Percentiles rank a stretch among this genome's conserved stretches.
phyloP scores from a whole-genome alignment of 768 basidiomycete genomes.

The Lactarius sanguifluus region DNA sequence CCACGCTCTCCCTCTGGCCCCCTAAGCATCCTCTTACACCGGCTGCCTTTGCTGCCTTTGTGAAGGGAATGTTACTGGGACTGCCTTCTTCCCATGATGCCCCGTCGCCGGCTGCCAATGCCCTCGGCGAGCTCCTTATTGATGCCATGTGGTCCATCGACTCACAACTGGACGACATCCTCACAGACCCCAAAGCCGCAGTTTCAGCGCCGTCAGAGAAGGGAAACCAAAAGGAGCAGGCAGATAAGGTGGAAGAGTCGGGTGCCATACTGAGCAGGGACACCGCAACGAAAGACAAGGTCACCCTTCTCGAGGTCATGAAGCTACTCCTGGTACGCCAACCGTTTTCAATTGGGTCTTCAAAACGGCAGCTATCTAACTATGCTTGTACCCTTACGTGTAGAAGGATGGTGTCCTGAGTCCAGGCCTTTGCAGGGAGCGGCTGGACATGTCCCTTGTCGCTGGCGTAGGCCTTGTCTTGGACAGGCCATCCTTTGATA shows the following conservation, averaged over 20 bases:
- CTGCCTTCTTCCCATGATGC: conserved; percentile 59
- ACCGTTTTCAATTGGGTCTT: conserved; percentile 38
- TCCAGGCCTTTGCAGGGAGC: conserved; percentile 64
- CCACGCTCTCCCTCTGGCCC: conserved; percentile 58
- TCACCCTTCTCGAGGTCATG: conserved; percentile 55
- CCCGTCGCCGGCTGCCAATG: conserved; percentile 42
- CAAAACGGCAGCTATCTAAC: conserved; percentile 38
- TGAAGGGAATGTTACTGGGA: conserved; percentile 56
- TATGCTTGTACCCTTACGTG: conserved; percentile 2
- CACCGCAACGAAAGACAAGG: conserved; percentile 62
- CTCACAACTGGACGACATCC: conserved; percentile 68
- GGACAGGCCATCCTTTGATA: conserved; percentile 66
- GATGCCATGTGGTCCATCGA: conserved; percentile 85
- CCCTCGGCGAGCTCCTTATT: conserved; percentile 66
- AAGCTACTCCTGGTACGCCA: conserved; percentile 21
- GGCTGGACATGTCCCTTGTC: conserved; percentile 66
- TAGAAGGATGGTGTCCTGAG: conserved; percentile 61
- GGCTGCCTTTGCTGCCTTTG: conserved; percentile 57
- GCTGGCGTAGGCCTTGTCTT: conserved; percentile 63
- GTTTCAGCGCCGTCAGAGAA: conserved; percentile 18
- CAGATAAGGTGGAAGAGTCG: conserved; percentile 16
- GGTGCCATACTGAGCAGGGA: conserved; percentile 44
- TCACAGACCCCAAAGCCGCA: conserved; percentile 52
- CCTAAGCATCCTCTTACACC: conserved; percentile 48
- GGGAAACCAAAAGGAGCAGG: conserved; percentile 20